These are phyloP conservation scores for Cerioporus squamosus DNA, from an alignment of 1,284 basidiomycete genomes.

Conservation along the genomic window DNA sequence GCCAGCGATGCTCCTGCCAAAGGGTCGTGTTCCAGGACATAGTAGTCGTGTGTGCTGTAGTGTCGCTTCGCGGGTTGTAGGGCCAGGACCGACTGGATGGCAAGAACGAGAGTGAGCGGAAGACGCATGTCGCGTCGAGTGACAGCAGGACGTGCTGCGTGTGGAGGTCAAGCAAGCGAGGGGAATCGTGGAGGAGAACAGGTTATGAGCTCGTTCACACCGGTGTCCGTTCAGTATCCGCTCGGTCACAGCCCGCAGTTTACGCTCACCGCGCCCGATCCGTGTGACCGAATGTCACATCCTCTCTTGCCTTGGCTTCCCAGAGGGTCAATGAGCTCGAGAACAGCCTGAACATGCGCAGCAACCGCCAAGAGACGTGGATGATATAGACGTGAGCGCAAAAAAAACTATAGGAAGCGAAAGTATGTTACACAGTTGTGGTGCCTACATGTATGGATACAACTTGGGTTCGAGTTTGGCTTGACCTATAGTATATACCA, in stretches of 20 bases:
- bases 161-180: not conserved
- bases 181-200: not conserved
- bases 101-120: slow-evolving; percentile 33
- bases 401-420: too few relatives aligned
- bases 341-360: too few relatives aligned
- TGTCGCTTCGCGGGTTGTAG: slow-evolving; percentile 49
- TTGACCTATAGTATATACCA: not conserved
- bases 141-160: slow-evolving; percentile 16
- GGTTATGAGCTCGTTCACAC: slow-evolving; percentile 9
- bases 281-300: not conserved
- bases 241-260: slow-evolving; percentile 8
- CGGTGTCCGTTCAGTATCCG: slow-evolving; percentile 1
- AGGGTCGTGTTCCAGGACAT: slow-evolving; percentile 81
- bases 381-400: too few relatives aligned
- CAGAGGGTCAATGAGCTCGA: too few relatives aligned
- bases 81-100: slow-evolving; percentile 34
- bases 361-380: too few relatives aligned
- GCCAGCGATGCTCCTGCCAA: slow-evolving; percentile 54
- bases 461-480: not conserved
- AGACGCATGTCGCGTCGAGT: slow-evolving; percentile 34
- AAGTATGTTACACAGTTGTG: not conserved
- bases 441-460: slow-evolving; percentile 12
- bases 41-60: slow-evolving; percentile 90
- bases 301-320: not conserved
- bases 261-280: not conserved